phyloP scores from a whole-genome alignment of 495 filamentous ascomycete species.

The Glarea lozoyensis region DNA sequence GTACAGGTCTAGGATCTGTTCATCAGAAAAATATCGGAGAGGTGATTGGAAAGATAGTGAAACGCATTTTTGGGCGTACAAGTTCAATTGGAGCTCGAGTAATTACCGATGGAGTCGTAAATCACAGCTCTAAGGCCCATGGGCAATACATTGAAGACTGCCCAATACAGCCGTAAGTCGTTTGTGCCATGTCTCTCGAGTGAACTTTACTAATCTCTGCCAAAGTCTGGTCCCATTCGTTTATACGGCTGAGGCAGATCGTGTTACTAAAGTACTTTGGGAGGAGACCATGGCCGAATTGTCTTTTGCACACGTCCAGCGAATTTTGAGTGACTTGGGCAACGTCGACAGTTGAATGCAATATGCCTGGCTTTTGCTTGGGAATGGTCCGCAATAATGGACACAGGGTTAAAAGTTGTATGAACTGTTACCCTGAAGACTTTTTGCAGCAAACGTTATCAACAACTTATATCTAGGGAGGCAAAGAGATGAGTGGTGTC shows the following conservation, averaged over 20 bases:
- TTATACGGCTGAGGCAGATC: conserved; percentile 26
- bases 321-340: conserved; percentile 14
- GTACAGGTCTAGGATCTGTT: conserved; percentile 28
- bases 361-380: too few relatives aligned
- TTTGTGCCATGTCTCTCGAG: conserved; percentile 15
- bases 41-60: conserved; percentile 13
- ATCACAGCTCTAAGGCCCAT: conserved; percentile 33
- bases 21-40: conserved; percentile 8
- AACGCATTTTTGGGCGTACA: conserved; percentile 20
- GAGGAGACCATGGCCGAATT: conserved; percentile 34
- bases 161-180: conserved; percentile 30
- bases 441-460: too few relatives aligned
- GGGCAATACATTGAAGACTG: conserved; percentile 31
- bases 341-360: too few relatives aligned
- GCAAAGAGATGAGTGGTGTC: too few relatives aligned
- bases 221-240: not conserved
- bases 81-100: conserved; percentile 26
- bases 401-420: too few relatives aligned
- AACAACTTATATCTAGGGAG: too few relatives aligned
- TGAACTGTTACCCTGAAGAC: too few relatives aligned
- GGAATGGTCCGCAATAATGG: too few relatives aligned
- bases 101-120: conserved; percentile 28
- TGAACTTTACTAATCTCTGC: not conserved
- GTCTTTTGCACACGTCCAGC: conserved; percentile 20
- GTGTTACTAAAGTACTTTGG: conserved; percentile 28